phyloP scores from a whole-genome alignment of 495 filamentous ascomycete species.

The Platismatia glauca region DNA sequence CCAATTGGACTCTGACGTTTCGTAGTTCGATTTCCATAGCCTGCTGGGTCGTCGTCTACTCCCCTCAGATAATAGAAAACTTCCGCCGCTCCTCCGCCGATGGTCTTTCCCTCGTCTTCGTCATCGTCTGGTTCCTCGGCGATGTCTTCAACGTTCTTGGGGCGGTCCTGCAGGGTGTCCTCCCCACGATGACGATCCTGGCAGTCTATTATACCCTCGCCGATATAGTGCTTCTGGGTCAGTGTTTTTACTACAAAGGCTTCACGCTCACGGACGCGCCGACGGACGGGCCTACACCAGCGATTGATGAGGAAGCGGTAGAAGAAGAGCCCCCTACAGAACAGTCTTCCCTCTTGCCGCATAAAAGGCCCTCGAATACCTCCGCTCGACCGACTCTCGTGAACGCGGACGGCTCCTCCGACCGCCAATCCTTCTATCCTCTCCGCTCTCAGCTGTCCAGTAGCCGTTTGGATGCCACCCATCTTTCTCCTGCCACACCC shows the following conservation, averaged over 20 bases:
- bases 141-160: slow-evolving; percentile 97
- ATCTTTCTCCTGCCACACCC: slow-evolving; percentile 75
- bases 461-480: slow-evolving; percentile 44
- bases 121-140: slow-evolving; percentile 81
- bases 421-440: slow-evolving; percentile 24
- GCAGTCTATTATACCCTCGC: slow-evolving; percentile 93
- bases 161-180: slow-evolving; percentile 81
- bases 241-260: slow-evolving; percentile 91
- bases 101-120: slow-evolving; percentile 80
- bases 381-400: slow-evolving; percentile 10
- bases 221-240: slow-evolving; percentile 75
- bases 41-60: slow-evolving; percentile 97
- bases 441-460: slow-evolving; percentile 26
- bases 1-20: slow-evolving; percentile 2
- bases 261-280: slow-evolving; percentile 57
- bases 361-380: slow-evolving; percentile 3
- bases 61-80: slow-evolving; percentile 93
- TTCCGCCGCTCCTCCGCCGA: slow-evolving; percentile 81
- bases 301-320: slow-evolving; percentile 16
- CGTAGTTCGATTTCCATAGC: slow-evolving; percentile 84
- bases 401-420: slow-evolving; percentile 7
- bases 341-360: slow-evolving; percentile 21
- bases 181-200: slow-evolving; percentile 94
- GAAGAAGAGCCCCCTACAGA: slow-evolving; percentile 14
- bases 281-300: neutral